Percentiles rank a stretch among this genome's conserved stretches.
Evolutionary conservation across 2,329 filamentous ascomycete species (phyloP).

Genomic region (Colletotrichum neosansevieriae): DNA sequence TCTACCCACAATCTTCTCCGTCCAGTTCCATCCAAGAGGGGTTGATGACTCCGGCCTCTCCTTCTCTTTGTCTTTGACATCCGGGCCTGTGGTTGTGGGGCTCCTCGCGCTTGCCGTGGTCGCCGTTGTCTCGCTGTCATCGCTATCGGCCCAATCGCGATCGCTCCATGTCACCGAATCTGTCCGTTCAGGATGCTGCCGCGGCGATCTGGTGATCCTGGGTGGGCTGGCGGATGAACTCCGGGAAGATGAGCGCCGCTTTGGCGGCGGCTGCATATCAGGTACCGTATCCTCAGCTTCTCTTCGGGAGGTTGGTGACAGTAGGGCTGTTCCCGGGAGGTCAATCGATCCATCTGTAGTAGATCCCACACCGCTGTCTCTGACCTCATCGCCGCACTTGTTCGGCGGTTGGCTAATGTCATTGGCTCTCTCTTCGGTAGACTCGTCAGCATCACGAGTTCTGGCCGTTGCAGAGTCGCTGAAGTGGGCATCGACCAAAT

Average conservation of each 20-base stretch:
- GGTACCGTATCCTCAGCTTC: constrained; percentile 61
- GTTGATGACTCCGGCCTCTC: constrained; percentile 39
- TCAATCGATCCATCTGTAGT: constrained; percentile 27
- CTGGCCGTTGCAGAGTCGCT: constrained; percentile 77
- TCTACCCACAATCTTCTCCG: constrained; percentile 66
- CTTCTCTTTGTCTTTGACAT: constrained; percentile 44
- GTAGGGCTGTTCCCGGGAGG: constrained; percentile 46
- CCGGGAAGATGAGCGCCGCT: constrained; percentile 31
- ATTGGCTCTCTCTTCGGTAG: constrained; percentile 76
- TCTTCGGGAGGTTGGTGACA: constrained; percentile 40
- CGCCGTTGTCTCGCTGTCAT: constrained; percentile 55
- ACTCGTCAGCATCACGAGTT: constrained; percentile 75
- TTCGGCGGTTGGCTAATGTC: constrained; percentile 67
- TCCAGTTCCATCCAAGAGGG: constrained; percentile 61
- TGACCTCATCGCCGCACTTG: constrained; percentile 75
- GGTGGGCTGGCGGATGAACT: constrained; percentile 35
- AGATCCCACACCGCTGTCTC: constrained; percentile 45
- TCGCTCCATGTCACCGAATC: constrained; percentile 77
- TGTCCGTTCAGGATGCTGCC: constrained; percentile 34
- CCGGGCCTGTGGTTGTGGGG: constrained; percentile 31
- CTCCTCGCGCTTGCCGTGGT: constrained; percentile 32
- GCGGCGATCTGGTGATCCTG: constrained; percentile 21
- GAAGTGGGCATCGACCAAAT: constrained; percentile 95
- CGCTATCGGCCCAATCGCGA: constrained; percentile 70
- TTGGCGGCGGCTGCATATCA: constrained; percentile 53